Percentiles rank a stretch among this genome's conserved stretches.
phyloP scores from a whole-genome alignment of 768 basidiomycete species.

The Gautieria morchelliformis region DNA sequence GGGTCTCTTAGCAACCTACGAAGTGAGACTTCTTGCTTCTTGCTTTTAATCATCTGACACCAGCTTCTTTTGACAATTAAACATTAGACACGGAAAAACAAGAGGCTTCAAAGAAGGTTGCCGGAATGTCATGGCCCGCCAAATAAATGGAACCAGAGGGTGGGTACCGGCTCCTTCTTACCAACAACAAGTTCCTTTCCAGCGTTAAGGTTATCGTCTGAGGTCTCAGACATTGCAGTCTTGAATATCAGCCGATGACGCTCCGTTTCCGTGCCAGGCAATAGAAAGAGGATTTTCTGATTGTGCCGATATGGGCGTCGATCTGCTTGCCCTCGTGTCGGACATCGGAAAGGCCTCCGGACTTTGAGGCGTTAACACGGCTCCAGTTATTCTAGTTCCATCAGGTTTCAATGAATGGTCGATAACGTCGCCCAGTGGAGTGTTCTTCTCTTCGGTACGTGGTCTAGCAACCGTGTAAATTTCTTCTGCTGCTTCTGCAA shows the following conservation, averaged over 20 bases:
- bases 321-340: not conserved
- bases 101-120: no score
- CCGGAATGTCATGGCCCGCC: no score
- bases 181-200: no score
- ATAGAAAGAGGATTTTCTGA: not conserved
- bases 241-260: not conserved
- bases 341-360: not conserved
- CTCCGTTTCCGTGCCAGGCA: not conserved
- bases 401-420: not conserved
- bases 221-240: no score
- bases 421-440: not conserved
- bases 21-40: not conserved
- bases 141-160: no score
- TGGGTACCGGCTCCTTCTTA: no score
- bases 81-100: no score
- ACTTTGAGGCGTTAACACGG: not conserved
- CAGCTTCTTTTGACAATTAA: not conserved
- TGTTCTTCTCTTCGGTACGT: not conserved
- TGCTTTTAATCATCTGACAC: not conserved
- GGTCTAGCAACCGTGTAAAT: not conserved
- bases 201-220: no score
- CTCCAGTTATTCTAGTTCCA: not conserved
- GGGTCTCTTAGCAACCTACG: no score
- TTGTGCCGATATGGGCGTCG: not conserved
- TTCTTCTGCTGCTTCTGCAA: not conserved